Percentiles rank a stretch among this genome's conserved stretches.
Conservation (phyloP, 495 filamentous ascomycete genomes). For the Aspergillus kassunensis region DNA sequence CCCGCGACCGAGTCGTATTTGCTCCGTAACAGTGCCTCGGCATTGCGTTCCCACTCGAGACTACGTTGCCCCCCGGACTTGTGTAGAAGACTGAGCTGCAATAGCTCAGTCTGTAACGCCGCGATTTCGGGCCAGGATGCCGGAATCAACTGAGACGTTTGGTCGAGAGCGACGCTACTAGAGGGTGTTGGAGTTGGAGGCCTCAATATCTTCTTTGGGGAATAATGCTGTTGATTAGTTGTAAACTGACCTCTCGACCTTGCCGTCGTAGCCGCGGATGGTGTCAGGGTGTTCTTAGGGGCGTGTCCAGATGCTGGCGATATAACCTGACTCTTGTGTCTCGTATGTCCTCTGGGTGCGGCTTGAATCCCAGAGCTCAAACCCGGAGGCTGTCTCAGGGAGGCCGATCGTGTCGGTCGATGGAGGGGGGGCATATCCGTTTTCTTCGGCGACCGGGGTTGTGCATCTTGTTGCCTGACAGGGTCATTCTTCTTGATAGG, state of each 20-base stretch:
- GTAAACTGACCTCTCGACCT: slow-evolving; percentile 52
- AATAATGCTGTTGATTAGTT: slow-evolving; percentile 66
- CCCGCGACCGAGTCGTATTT: slow-evolving; percentile 37
- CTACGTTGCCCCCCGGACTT: slow-evolving; percentile 33
- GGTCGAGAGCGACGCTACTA: slow-evolving; percentile 1
- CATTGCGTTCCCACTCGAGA: slow-evolving; percentile 33
- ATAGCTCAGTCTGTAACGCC: slow-evolving; percentile 64
- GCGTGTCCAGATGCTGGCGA: slow-evolving; percentile 16
- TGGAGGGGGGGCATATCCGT: slow-evolving; percentile 36
- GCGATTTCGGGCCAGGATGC: slow-evolving; percentile 56
- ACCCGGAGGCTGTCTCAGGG: slow-evolving; percentile 35
- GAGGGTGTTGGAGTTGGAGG: slow-evolving; percentile 44
- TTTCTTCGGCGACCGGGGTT: slow-evolving; percentile 34
- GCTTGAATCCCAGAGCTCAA: slow-evolving; percentile 14
- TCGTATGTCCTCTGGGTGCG: slow-evolving; percentile 25
- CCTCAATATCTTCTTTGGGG: slow-evolving; percentile 60
- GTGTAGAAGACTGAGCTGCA: slow-evolving; percentile 70
- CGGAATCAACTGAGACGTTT: slow-evolving; percentile 21
- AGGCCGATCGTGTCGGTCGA: slow-evolving; percentile 36
- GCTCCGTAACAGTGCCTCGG: slow-evolving; percentile 30
- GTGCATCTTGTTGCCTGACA: slow-evolving; percentile 13
- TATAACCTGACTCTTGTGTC: slow-evolving; percentile 38
- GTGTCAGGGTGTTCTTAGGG: slow-evolving; percentile 9
- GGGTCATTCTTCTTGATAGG: slow-evolving; percentile 25
- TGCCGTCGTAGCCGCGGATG: slow-evolving; percentile 15